Evolutionary conservation across 2,329 filamentous ascomycete species (phyloP).

Genomic region (Pyrenochaeta sp.): DNA sequence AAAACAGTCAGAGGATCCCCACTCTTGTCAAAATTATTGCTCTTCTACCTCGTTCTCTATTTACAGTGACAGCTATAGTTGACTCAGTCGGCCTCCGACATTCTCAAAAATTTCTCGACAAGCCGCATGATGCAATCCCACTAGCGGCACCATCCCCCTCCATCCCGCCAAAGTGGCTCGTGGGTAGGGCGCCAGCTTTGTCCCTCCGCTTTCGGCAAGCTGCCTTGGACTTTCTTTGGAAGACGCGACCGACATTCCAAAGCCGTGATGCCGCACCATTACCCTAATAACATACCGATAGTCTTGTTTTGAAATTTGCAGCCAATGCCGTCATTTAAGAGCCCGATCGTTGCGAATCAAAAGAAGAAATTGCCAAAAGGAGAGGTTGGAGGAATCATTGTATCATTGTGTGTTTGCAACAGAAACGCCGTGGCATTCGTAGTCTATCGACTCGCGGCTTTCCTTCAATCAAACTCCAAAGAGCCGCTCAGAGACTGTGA

Average conservation of each 20-base stretch:
- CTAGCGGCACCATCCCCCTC: constrained; percentile 18
- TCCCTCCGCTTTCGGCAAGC: constrained; percentile 11
- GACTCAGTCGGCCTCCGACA: constrained; percentile 23
- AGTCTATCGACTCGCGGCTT: constrained; percentile 18
- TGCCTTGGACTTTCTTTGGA: not conserved
- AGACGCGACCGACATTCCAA: too few relatives aligned
- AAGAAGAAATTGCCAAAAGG: not conserved
- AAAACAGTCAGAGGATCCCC: constrained; percentile 21
- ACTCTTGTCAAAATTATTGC: constrained; percentile 20
- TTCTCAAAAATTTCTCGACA: constrained; percentile 39
- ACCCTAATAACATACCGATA: too few relatives aligned
- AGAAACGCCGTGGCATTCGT: constrained; percentile 25
- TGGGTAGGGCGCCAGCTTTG: not conserved
- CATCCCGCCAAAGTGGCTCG: constrained; percentile 23
- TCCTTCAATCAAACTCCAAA: constrained; percentile 2
- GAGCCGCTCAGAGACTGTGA: constrained; percentile 8
- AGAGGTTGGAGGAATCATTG: not conserved
- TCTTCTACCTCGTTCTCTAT: constrained; percentile 9
- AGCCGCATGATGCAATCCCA: constrained; percentile 46
- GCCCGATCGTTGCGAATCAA: too few relatives aligned
- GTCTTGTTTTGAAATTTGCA: not conserved
- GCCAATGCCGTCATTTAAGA: too few relatives aligned
- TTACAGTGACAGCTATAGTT: constrained; percentile 19
- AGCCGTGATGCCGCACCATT: too few relatives aligned
- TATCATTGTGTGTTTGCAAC: not conserved